phyloP scores from a whole-genome alignment of 345 rosid species.

The Moringa oleifera region DNA sequence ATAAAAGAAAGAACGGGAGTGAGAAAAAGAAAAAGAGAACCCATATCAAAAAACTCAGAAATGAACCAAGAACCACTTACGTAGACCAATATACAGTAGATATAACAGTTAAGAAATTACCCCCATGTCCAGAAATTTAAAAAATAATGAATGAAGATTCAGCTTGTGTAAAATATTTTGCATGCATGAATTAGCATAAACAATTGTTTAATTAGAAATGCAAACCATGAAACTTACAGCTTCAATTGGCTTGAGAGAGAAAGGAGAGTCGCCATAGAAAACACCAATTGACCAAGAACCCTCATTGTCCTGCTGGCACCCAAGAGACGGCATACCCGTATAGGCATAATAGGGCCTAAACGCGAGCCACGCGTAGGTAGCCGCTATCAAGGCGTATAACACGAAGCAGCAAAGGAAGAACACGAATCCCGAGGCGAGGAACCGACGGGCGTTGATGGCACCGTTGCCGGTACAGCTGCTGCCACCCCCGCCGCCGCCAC shows the following conservation, averaged over 20 bases:
- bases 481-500: constrained; percentile 15
- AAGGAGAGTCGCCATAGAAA: constrained; percentile 83
- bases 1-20: too few relatives aligned
- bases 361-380: constrained; percentile 51
- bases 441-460: constrained; percentile 15
- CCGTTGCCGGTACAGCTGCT: constrained; percentile 1
- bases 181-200: too few relatives aligned
- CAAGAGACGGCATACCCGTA: constrained; percentile 38
- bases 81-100: too few relatives aligned
- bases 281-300: constrained; percentile 97
- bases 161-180: too few relatives aligned
- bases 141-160: too few relatives aligned
- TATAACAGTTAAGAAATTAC: too few relatives aligned
- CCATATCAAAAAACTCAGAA: too few relatives aligned
- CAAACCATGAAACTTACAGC: constrained; percentile 34
- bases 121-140: too few relatives aligned
- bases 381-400: constrained; percentile 55
- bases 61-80: too few relatives aligned
- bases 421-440: constrained; percentile 37
- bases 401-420: constrained; percentile 53
- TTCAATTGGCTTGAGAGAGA: constrained; percentile 87
- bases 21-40: background rate
- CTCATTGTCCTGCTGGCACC: constrained; percentile 77
- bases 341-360: constrained; percentile 31
- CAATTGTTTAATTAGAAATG: too few relatives aligned